Percentiles rank a stretch among this genome's conserved stretches.
Conservation (phyloP, 352 stramenopile genomes). For the Phytophthora pinifolia region DNA sequence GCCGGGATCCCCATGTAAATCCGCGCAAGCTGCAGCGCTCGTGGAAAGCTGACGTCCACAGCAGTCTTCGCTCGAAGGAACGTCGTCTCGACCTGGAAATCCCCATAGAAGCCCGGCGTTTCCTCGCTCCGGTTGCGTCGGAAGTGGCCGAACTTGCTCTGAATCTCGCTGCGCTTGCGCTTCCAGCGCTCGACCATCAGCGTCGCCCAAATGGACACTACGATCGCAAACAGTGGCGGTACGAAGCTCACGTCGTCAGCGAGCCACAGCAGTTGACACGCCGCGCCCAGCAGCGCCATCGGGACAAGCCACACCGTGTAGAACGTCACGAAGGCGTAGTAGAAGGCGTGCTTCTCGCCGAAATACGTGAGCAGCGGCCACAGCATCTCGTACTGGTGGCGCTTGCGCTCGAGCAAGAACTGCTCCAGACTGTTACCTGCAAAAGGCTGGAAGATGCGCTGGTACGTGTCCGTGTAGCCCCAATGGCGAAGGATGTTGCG, state of each 20-base stretch:
- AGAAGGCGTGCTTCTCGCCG: slow-evolving; percentile 80
- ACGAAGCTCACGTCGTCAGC: slow-evolving; percentile 32
- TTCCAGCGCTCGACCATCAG: slow-evolving; percentile 91
- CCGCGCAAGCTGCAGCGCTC: slow-evolving; percentile 53
- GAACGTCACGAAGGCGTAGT: slow-evolving; percentile 76
- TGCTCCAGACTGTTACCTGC: slow-evolving; percentile 45
- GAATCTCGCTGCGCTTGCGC: slow-evolving; percentile 81
- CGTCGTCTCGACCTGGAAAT: slow-evolving; percentile 61
- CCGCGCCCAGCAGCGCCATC: slow-evolving; percentile 45
- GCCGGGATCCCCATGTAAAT: slow-evolving; percentile 62
- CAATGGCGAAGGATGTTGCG: slow-evolving; percentile 67
- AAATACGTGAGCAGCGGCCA: slow-evolving; percentile 84
- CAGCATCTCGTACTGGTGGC: slow-evolving; percentile 76
- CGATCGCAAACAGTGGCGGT: slow-evolving; percentile 58
- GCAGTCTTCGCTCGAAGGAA: slow-evolving; percentile 32
- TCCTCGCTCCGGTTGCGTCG: slow-evolving; percentile 57
- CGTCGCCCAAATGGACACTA: slow-evolving; percentile 87
- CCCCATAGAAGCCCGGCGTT: slow-evolving; percentile 57
- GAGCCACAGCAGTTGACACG: slow-evolving; percentile 55
- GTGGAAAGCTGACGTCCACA: slow-evolving; percentile 63
- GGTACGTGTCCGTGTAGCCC: slow-evolving; percentile 37
- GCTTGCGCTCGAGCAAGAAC: slow-evolving; percentile 60
- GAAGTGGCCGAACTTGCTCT: slow-evolving; percentile 79
- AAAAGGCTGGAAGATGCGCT: slow-evolving; percentile 61
- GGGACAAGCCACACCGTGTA: slow-evolving; percentile 74